Evolutionary conservation across 2,329 filamentous ascomycete species (phyloP).

Genomic region (Fusarium globosum): DNA sequence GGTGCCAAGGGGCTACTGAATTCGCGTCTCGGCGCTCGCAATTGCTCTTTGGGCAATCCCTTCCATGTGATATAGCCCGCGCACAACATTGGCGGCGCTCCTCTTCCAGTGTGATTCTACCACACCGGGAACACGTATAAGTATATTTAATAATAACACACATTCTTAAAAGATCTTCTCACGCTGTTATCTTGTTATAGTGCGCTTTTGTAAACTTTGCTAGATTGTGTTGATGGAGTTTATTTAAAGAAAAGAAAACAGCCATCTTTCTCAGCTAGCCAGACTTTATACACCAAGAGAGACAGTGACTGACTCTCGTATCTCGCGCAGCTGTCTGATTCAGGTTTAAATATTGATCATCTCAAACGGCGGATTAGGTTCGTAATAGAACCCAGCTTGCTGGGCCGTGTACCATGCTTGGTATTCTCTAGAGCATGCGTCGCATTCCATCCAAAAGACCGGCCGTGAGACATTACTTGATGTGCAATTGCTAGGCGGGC

Average conservation of each 20-base stretch:
- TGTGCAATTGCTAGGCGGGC: not conserved
- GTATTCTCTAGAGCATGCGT: not conserved
- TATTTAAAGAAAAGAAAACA: not conserved
- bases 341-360: not conserved
- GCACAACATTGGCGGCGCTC: not conserved
- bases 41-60: not conserved
- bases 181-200: not conserved
- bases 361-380: not conserved
- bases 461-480: not conserved
- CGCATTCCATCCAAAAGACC: not conserved
- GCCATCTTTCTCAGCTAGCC: no score
- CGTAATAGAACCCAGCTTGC: not conserved
- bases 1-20: not conserved
- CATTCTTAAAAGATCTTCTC: not conserved
- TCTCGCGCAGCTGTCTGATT: not conserved
- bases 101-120: not conserved
- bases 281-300: not conserved
- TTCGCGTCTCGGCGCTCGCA: not conserved
- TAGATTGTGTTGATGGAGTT: no score
- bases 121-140: not conserved
- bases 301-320: not conserved
- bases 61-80: not conserved
- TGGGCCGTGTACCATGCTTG: not conserved
- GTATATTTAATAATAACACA: not conserved
- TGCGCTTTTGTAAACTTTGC: not conserved